Evolutionary conservation across 441 rosid species (phyloP), one percentile per base, ranked within the genome.

Genomic region (Raphanus hybrid): DNA sequence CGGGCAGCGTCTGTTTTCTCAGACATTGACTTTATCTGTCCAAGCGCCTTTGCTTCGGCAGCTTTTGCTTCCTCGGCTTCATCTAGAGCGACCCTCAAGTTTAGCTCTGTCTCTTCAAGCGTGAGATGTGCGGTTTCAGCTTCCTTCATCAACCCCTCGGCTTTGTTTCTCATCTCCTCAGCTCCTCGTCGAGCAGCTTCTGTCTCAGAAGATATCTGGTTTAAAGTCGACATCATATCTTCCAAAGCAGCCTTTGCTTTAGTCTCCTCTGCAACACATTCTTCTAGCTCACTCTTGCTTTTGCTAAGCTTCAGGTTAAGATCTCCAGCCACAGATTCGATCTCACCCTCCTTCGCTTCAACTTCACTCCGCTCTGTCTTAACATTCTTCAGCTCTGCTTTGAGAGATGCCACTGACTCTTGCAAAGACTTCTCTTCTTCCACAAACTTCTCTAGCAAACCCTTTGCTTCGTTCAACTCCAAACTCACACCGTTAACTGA

Each of bases 401-500:
- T 89, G 23, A 91, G 92, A 71, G 97, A 86, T 55, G 88, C 92
- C 84, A 90, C 83, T 80, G 84, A 79, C 73, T 75, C 84, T 64
- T 83, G 82, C 84, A 93, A 82, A 37, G 87, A 84, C 76, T 75
- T 86, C 84, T 93, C 97, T 82, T 91, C 97, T 76, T 89, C 97
- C 8, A 86, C 89, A 8, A 96, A 82, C 71, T 89, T 89, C 76
- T 84, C 86, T 71, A 93, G 86, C 34, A 90, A 88, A 75, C 87
- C 90, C 74, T 89, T 92, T 5, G 97, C 96, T 50, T 84, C 93
- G 73, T 89, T 91, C 69, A 93, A 85, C 82, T 96, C 97, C 18
- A 78, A 83, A 55, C 91, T 89, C 66, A 90, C 92, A 10, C 78
- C 82, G 77, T 55, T 90, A 76, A 90, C 90, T 26, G 90, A 89